Percentiles rank a stretch among this genome's conserved stretches.
These are phyloP conservation scores for Aspergillus texensis DNA, from an alignment of 2,329 filamentous ascomycete genomes.

Conservation along the genomic window DNA sequence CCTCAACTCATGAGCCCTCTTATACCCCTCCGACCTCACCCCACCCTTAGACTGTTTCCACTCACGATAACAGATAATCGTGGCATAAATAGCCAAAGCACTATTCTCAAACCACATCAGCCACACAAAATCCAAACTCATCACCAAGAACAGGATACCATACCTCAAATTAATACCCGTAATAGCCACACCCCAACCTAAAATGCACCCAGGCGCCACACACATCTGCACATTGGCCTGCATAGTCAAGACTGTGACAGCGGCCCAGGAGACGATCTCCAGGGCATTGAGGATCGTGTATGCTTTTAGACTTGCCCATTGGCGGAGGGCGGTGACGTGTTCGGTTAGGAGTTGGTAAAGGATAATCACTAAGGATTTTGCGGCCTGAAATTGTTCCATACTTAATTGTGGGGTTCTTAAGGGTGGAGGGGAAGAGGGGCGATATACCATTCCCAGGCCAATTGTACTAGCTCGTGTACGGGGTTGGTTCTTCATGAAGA, in stretches of 20 bases:
- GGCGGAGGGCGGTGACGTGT: background rate
- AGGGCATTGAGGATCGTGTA: background rate
- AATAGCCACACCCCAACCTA: background rate
- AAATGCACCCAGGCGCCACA: background rate
- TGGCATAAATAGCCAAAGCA: background rate
- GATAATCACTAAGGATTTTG: background rate
- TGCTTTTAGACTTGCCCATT: background rate
- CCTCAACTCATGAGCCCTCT: background rate
- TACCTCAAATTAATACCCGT: background rate
- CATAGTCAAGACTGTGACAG: background rate
- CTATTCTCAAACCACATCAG: background rate
- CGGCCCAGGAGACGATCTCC: background rate
- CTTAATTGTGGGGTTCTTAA: background rate
- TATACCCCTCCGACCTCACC: background rate
- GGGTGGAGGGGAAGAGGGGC: background rate
- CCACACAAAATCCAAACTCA: fast-evolving
- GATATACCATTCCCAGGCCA: background rate
- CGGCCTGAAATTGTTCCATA: background rate
- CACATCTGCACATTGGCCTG: background rate
- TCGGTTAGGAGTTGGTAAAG: background rate
- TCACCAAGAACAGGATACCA: too few relatives aligned
- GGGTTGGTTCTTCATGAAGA: background rate
- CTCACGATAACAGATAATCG: background rate
- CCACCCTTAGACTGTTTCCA: background rate
- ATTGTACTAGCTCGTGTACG: background rate